These are phyloP conservation scores for Xylariaceae sp. DNA, from an alignment of 2,329 filamentous ascomycete species.

Conservation along the genomic window DNA sequence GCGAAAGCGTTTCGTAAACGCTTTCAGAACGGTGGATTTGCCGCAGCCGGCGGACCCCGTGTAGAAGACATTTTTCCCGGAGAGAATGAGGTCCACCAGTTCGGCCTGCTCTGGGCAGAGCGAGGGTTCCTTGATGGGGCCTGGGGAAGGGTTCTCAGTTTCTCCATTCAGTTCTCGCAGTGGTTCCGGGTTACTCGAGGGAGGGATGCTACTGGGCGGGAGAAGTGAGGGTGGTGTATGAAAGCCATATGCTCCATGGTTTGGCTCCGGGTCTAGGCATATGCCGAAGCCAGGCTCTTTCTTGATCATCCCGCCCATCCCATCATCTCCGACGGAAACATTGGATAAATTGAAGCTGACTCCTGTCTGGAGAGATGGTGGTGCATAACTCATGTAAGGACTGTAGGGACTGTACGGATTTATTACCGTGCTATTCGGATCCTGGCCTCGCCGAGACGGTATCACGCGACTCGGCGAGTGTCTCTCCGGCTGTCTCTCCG, in stretches of 20 bases:
- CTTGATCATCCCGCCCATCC: neutral
- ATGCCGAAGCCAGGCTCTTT: neutral
- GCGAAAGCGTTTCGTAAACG: constrained; percentile 39
- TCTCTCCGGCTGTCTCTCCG: neutral
- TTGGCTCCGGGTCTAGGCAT: neutral
- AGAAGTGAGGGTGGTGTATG: neutral
- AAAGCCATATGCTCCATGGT: neutral
- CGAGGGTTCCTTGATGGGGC: constrained; percentile 9
- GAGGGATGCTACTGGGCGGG: neutral
- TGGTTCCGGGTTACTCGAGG: neutral
- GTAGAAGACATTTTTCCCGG: constrained; percentile 56
- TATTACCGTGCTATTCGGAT: too few relatives aligned
- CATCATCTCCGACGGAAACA: neutral
- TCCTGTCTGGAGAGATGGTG: too few relatives aligned
- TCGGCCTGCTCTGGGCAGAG: constrained; percentile 45
- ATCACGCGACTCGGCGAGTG: neutral
- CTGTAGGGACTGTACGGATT: too few relatives aligned
- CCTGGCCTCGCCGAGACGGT: neutral
- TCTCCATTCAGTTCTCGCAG: neutral
- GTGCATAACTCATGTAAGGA: too few relatives aligned
- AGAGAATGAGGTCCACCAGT: constrained; percentile 46
- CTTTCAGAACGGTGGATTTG: constrained; percentile 51
- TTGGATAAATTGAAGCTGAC: too few relatives aligned
- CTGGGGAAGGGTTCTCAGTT: neutral
- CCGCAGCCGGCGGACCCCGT: constrained; percentile 59